Percentiles rank a stretch among this genome's conserved stretches.
Conservation (phyloP, 805 yeast genomes). For the Nakazawaea ernobii region DNA sequence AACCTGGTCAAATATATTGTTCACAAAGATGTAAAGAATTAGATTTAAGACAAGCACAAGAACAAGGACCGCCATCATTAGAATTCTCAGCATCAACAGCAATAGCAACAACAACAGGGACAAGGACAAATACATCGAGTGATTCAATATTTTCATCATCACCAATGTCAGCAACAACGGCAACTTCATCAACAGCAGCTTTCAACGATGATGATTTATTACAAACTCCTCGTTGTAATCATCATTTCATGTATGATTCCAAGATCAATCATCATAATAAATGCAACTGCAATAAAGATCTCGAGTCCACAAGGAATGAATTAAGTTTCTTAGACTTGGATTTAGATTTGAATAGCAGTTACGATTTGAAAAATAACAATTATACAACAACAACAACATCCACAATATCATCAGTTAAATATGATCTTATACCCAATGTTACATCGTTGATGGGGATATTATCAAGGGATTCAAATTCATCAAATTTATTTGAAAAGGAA, state of each 20-base stretch:
- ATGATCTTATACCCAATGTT: too few relatives aligned
- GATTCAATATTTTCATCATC: constrained; percentile 1
- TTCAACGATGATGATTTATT: neutral
- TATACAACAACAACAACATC: neutral
- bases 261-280: neutral
- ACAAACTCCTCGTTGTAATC: neutral
- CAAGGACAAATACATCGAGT: neutral
- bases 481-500: neutral
- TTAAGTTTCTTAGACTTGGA: too few relatives aligned
- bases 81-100: neutral
- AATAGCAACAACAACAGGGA: neutral
- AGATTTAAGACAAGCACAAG: neutral
- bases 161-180: neutral
- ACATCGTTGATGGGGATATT: too few relatives aligned
- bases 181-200: neutral
- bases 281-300: neutral
- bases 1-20: constrained; percentile 12
- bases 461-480: neutral
- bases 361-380: neutral
- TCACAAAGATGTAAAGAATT: constrained; percentile 11
- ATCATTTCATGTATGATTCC: constrained; percentile 5
- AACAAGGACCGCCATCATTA: neutral
- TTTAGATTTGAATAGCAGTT: neutral
- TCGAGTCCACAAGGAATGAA: neutral
- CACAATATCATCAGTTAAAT: too few relatives aligned